These are phyloP conservation scores for Geranium brycei DNA, from an alignment of 345 rosid genomes.

Conservation along the genomic window DNA sequence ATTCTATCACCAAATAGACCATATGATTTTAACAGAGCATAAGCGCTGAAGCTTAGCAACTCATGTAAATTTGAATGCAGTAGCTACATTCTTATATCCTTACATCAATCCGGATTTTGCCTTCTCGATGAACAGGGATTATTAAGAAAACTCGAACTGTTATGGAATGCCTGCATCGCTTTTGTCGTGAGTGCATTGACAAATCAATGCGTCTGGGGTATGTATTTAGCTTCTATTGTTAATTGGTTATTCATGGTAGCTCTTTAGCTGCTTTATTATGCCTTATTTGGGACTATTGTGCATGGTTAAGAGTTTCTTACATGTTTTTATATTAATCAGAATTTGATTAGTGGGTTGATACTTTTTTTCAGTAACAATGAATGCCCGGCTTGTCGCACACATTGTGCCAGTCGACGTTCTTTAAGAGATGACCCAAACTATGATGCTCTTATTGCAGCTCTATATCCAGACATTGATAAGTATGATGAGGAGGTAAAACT, in stretches of 20 bases:
- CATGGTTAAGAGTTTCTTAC: neutral
- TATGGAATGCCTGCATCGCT: slow-evolving; percentile 79
- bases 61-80: neutral
- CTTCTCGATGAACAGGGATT: slow-evolving; percentile 31
- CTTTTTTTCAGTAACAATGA: slow-evolving; percentile 53
- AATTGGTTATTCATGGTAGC: neutral
- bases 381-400: slow-evolving; percentile 81
- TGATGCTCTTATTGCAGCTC: slow-evolving; percentile 63
- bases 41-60: neutral
- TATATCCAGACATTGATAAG: slow-evolving; percentile 54
- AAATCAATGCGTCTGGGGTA: slow-evolving; percentile 79
- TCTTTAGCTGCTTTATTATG: neutral
- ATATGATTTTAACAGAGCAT: too few species aligned
- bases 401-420: slow-evolving; percentile 77
- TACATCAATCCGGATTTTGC: neutral
- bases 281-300: neutral
- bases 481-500: slow-evolving; percentile 23
- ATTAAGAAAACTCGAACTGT: slow-evolving; percentile 78
- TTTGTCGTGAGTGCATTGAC: slow-evolving; percentile 81
- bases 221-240: slow-evolving; percentile 6
- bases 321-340: neutral
- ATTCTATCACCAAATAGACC: too few species aligned
- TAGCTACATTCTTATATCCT: neutral
- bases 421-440: slow-evolving; percentile 70
- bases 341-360: slow-evolving; percentile 7